phyloP scores from a whole-genome alignment of 73 alveolate genomes.

The Paraurostyla sp. region DNA sequence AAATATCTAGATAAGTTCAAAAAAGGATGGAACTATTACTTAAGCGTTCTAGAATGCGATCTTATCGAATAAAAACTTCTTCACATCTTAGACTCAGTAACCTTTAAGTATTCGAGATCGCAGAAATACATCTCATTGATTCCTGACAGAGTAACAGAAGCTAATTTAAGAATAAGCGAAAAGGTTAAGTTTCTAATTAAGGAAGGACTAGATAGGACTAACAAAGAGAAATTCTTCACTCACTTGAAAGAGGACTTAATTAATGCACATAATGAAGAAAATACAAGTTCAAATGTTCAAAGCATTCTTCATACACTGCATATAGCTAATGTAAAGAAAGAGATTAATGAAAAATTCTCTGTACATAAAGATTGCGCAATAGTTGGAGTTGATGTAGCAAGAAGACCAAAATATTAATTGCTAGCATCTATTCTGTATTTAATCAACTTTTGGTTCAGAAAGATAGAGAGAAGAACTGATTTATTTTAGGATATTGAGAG shows the following conservation, averaged over 20 bases:
- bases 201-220: slow-evolving; percentile 28
- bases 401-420: slow-evolving; percentile 32
- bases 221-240: slow-evolving; percentile 45
- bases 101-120: slow-evolving; percentile 55
- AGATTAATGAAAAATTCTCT: slow-evolving; percentile 5
- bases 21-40: slow-evolving; percentile 67
- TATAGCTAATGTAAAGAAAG: slow-evolving; percentile 25
- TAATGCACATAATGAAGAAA: slow-evolving; percentile 6
- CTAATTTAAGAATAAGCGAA: slow-evolving; percentile 54
- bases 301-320: slow-evolving; percentile 30
- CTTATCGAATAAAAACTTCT: slow-evolving; percentile 38
- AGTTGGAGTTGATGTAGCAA: slow-evolving; percentile 60
- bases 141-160: slow-evolving; percentile 60
- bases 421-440: slow-evolving; percentile 49
- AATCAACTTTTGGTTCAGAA: slow-evolving; percentile 38
- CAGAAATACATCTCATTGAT: slow-evolving; percentile 30
- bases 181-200: slow-evolving; percentile 36
- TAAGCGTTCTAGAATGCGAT: slow-evolving; percentile 37
- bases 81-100: slow-evolving; percentile 1
- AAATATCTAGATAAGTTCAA: slow-evolving; percentile 39
- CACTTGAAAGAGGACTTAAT: slow-evolving; percentile 37
- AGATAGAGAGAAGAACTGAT: slow-evolving; percentile 42
- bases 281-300: neutral
- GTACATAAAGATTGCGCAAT: slow-evolving; percentile 54
- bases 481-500: slow-evolving; percentile 23